Base-by-base conservation (phyloP, 306 rosid species). In the Glycine latifolia region DNA sequence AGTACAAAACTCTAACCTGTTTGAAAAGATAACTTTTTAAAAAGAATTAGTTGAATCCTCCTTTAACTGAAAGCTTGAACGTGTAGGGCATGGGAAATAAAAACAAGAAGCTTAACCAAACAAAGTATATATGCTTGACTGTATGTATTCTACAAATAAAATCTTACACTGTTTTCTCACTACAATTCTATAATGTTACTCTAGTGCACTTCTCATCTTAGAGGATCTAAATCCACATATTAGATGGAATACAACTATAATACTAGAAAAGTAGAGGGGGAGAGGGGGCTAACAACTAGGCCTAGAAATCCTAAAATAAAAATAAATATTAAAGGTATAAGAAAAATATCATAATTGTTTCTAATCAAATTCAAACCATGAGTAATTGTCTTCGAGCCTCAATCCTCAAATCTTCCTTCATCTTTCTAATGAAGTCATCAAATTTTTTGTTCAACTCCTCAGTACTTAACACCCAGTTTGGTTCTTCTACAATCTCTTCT, bases 381-480 rank as follows among this genome's bases (percentile, higher is more conserved):
- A 88, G 87, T 26, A 87, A 58, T 63, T 87, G 90, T 62, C 82
- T 78, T 77, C 72, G 82, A 81, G 97, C 92, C 88, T 94, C 92
- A 60, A 90, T 74, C 71, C 89, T 85, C 26, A 92, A 73, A 80
- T 85, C 95, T 80, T 83, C 89, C 90, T 86, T 94, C 92, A 89
- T 89, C 78, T 76, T 94, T 75, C 82, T 91, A 26, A 94, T 94
- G 67, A 94, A 94, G 16, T 94, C 98, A 52, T 94, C 98, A 78
- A 94, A 90, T 53, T 83, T 94, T 86, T 88, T 89, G 86, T 94
- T 89, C 58, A 91, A 39, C 60, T 94, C 97, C 82, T 94, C 98
- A 67, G 90, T 86, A 8, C 87, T 91, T 13, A 90, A 31, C 78
- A n/a, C 76, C 82, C 78, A 85, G 33, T 78, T 68, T 75, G 65